phyloP scores from a whole-genome alignment of 257 asterid species.

The Jacaranda mimosifolia region DNA sequence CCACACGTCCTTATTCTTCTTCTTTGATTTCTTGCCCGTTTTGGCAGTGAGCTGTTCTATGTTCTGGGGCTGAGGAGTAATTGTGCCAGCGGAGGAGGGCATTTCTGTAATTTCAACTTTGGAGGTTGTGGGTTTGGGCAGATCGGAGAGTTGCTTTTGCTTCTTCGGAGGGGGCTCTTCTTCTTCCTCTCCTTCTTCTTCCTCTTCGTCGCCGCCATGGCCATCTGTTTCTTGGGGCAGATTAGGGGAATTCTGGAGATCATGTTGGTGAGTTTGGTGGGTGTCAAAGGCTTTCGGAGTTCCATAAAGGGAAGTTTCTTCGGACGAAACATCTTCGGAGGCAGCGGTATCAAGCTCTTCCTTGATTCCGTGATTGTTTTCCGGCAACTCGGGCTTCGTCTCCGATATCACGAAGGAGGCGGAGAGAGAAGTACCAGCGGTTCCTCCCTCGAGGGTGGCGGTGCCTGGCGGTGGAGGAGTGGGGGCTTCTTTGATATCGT shows the following conservation, averaged over 20 bases:
- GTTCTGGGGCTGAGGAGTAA: conserved; percentile 25
- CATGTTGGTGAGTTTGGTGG: conserved; percentile 27
- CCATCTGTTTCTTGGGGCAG: conserved; percentile 45
- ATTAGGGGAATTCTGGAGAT: conserved; percentile 45
- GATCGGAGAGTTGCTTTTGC: conserved; percentile 62
- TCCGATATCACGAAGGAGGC: conserved; percentile 16
- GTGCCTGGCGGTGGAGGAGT: conserved; percentile 41
- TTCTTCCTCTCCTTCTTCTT: conserved; percentile 56
- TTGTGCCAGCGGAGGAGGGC: conserved; percentile 41
- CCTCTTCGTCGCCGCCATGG: conserved; percentile 41
- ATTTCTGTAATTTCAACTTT: conserved; percentile 41
- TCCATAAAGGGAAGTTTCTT: conserved; percentile 49
- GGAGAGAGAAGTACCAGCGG: background rate
- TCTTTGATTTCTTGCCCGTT: conserved; percentile 63
- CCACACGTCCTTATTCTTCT: conserved; percentile 90
- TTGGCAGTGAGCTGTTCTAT: conserved; percentile 44
- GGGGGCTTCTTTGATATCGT: conserved; percentile 35
- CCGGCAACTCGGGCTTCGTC: conserved; percentile 22
- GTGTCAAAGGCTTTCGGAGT: conserved; percentile 36
- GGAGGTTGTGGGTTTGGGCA: conserved; percentile 29
- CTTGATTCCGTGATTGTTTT: conserved; percentile 36
- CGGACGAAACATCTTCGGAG: conserved; percentile 51
- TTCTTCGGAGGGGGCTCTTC: conserved; percentile 68
- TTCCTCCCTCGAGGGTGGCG: conserved; percentile 24
- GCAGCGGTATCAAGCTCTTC: conserved; percentile 41